Evolutionary conservation across 345 rosid species (phyloP).

Genomic region (Corymbia maculata): DNA sequence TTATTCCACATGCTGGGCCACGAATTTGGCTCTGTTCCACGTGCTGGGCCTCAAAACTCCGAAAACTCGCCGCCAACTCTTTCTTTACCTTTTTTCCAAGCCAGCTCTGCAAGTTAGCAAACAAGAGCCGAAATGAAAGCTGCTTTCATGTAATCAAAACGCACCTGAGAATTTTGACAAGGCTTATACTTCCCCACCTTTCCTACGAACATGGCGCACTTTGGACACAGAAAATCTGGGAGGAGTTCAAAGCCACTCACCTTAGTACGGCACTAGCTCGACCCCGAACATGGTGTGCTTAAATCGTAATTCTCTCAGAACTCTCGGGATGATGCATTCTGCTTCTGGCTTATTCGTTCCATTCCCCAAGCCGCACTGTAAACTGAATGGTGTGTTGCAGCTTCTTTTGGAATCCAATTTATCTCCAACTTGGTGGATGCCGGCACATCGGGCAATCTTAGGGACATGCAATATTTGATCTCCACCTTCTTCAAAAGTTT

Average conservation of each 20-base stretch:
- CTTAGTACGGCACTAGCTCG: no score
- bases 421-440: neutral
- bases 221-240: no score
- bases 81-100: neutral
- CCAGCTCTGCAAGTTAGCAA: neutral
- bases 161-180: neutral
- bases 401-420: neutral
- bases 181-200: neutral
- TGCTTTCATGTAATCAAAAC: neutral
- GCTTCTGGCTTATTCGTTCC: no score
- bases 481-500: accelerated
- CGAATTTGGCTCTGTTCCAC: neutral
- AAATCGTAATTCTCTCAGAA: no score
- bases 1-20: neutral
- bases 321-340: no score
- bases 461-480: neutral
- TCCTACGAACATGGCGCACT: no score
- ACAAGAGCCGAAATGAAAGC: neutral
- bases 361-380: no score
- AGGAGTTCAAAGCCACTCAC: no score
- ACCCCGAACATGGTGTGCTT: no score
- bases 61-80: neutral
- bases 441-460: accelerated
- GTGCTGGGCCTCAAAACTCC: neutral
- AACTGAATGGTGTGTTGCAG: no score